Evolutionary conservation across 192 early-diverging fungal species (phyloP), one percentile per base, ranked within the genome.

Genomic region (Geranomyces michiganensis): DNA sequence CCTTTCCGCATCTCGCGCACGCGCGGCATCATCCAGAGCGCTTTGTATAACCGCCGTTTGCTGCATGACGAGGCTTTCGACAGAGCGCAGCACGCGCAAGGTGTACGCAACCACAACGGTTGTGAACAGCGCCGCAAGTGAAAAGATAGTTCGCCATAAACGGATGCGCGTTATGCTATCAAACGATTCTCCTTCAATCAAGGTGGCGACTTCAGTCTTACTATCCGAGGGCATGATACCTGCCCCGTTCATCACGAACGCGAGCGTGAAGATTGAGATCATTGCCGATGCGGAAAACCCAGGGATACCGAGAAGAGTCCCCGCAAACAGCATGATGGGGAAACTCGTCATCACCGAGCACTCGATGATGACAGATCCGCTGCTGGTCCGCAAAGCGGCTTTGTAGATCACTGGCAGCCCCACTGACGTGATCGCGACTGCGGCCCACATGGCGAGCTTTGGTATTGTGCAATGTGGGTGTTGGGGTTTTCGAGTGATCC

Each of bases 281-380:
- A 65, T 2, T 26, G 64, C 30, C 26, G 64, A 7, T 6, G 64
- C 17, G 0, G 44, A n/a, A 17, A 65, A 41, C 8, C 64, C 64
- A 13, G 64, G 64, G 13, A 65, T 65, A 26, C 64, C 64, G 19
- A 65, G 47, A 15, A 47, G 21, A 24, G 22, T 22, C 9, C 64
- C 64, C 9, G 64, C 64, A 22, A 22, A 65, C 41, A 65, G 64
- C 64, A 65, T 65, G 44, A 65, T 48, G n/a, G 64, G 64, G 64
- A 65, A 65, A 47, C 64, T 65, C 19, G 64, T 46, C 43, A 65
- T 48, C 41, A 65, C 45, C 32, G 64, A 29, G 64, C 43, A 55
- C 30, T 49, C 64, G 58, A 60, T 6, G 7, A 29, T 8, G 17
- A 60, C 29, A 7, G 21, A 8, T 8, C 6, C 3, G 51, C 21